phyloP scores from a whole-genome alignment of 306 rosid species.

The Fagus sylvatica region DNA sequence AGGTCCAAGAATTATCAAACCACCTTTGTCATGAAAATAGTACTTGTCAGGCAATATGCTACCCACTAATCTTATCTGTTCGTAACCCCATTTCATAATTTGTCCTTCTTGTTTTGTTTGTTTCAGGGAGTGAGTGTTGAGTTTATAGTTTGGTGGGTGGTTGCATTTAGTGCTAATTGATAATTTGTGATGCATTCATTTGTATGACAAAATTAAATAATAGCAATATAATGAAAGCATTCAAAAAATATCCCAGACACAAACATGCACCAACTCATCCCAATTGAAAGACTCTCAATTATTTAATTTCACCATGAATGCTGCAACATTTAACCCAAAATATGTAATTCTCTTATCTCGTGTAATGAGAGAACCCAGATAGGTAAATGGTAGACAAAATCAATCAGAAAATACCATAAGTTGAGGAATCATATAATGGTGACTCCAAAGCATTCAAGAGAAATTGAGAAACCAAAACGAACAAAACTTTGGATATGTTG shows the following conservation, averaged over 20 bases:
- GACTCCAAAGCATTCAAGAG: too few species aligned
- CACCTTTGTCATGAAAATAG: background rate
- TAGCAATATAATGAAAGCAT: background rate
- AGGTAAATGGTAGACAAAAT: too few species aligned
- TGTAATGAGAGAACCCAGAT: too few species aligned
- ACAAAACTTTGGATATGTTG: too few species aligned
- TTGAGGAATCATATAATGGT: background rate
- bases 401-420: background rate
- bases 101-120: background rate
- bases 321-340: background rate
- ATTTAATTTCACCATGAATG: background rate
- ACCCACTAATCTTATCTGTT: background rate
- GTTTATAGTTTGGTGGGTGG: background rate
- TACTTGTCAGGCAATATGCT: background rate
- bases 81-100: background rate
- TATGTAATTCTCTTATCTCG: background rate
- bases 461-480: too few species aligned
- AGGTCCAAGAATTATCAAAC: background rate
- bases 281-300: background rate
- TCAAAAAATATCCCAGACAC: background rate
- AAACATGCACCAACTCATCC: slow-evolving; percentile 1
- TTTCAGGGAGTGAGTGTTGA: too few species aligned
- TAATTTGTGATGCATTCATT: background rate
- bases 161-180: background rate
- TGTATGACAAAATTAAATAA: background rate